Conservation (phyloP, 805 yeast genomes). For the Danielia reshetovae region DNA sequence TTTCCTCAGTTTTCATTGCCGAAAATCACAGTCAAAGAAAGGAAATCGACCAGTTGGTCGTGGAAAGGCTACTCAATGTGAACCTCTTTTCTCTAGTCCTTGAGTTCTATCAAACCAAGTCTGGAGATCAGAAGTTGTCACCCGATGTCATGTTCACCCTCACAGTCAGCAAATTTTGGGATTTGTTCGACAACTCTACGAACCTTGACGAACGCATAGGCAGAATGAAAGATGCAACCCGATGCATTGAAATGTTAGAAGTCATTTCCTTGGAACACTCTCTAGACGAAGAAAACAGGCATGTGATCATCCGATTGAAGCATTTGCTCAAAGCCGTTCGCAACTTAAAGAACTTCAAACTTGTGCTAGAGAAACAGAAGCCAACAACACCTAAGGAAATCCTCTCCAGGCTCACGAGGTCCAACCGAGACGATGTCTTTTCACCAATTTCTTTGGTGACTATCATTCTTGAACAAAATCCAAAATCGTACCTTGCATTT, state of each 20-base stretch:
- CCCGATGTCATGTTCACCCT: conserved; percentile 13
- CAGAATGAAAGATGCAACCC: conserved; percentile 20
- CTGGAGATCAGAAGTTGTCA: conserved; percentile 8
- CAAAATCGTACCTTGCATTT: conserved; percentile 43
- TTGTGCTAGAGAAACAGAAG: conserved; percentile 14
- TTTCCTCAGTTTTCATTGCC: conserved; percentile 19
- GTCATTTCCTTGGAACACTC: conserved; percentile 1
- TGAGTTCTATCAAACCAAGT: conserved; percentile 9
- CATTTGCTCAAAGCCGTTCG: conserved; percentile 36
- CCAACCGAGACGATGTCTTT: conserved; percentile 7
- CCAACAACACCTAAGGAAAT: conserved; percentile 16
- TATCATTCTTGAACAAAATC: conserved; percentile 50
- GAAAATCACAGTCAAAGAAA: conserved; percentile 7
- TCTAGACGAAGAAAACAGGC: conserved; percentile 3
- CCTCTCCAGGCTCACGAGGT: conserved; percentile 8
- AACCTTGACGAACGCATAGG: conserved; percentile 33
- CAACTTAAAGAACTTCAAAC: conserved; percentile 33
- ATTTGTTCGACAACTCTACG: conserved; percentile 25
- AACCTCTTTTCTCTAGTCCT: conserved; percentile 25
- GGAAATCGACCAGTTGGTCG: conserved; percentile 19
- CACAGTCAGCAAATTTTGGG: conserved; percentile 31
- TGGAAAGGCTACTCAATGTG: conserved; percentile 26
- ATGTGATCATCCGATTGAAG: conserved; percentile 19
- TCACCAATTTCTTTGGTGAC: conserved; percentile 28
- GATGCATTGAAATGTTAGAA: conserved; percentile 27